Conservation (phyloP, 1,284 basidiomycete genomes). For the Malassezia psittaci region DNA sequence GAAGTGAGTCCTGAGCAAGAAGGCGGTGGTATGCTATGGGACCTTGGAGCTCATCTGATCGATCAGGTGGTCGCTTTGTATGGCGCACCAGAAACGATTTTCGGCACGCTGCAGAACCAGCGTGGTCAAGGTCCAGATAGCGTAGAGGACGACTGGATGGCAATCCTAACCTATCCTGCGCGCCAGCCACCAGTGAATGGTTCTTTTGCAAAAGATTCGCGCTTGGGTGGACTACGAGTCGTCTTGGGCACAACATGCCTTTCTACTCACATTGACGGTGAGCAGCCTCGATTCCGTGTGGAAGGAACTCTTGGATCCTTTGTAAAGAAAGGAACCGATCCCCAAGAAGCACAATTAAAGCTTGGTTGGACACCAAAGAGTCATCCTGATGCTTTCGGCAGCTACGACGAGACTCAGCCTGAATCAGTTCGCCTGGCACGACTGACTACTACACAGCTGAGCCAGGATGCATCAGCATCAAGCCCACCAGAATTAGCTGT, state of each 20-base stretch:
- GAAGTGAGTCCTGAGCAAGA: constrained; percentile 30
- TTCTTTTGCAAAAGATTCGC: constrained; percentile 26
- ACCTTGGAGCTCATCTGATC: constrained; percentile 39
- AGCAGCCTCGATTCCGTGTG: constrained; percentile 37
- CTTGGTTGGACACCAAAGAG: constrained; percentile 31
- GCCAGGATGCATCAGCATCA: constrained; percentile 21
- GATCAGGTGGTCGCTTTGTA: constrained; percentile 41
- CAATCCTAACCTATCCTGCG: constrained; percentile 31
- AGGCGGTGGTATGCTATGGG: constrained; percentile 44
- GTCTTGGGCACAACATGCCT: constrained; percentile 35
- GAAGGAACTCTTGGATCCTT: constrained; percentile 38
- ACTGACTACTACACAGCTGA: constrained; percentile 25
- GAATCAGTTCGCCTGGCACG: constrained; percentile 26
- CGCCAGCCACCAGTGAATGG: constrained; percentile 25
- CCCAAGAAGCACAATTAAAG: constrained; percentile 45
- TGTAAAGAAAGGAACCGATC: constrained; percentile 40
- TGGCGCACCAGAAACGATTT: constrained; percentile 34
- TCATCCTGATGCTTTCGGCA: constrained; percentile 36
- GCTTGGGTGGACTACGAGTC: constrained; percentile 30
- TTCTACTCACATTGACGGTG: constrained; percentile 33
- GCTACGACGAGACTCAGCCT: constrained; percentile 27
- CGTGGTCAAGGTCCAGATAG: constrained; percentile 26
- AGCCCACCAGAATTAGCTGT: constrained; percentile 31
- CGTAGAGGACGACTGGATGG: constrained; percentile 44
- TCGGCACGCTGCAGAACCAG: constrained; percentile 33